Percentiles rank a stretch among this genome's conserved stretches.
Conservation (phyloP, 1,284 basidiomycete genomes). For the Pyrrhoderma lamaoense region DNA sequence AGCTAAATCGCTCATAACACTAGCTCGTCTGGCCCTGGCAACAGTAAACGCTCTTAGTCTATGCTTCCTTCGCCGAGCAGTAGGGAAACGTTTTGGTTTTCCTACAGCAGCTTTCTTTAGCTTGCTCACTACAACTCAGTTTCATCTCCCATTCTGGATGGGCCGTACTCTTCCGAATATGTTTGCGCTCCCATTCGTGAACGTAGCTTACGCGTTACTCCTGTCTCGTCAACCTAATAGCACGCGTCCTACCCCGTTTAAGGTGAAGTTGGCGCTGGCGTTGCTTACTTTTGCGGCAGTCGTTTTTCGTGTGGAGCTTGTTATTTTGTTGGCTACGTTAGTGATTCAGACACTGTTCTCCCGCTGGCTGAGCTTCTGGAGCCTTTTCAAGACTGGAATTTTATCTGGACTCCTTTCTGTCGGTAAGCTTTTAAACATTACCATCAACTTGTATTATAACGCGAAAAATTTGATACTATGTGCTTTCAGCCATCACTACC, state of each 20-base stretch:
- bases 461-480: background rate
- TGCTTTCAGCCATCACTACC: slow-evolving; percentile 49
- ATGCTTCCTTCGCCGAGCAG: slow-evolving; percentile 54
- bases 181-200: slow-evolving; percentile 69
- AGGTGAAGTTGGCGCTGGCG: slow-evolving; percentile 34
- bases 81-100: slow-evolving; percentile 57
- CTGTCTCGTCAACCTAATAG: slow-evolving; percentile 41
- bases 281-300: slow-evolving; percentile 63
- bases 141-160: slow-evolving; percentile 92
- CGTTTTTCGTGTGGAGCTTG: slow-evolving; percentile 79
- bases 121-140: slow-evolving; percentile 72
- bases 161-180: slow-evolving; percentile 92
- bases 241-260: slow-evolving; percentile 30
- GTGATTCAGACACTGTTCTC: slow-evolving; percentile 48
- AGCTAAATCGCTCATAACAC: too few relatives aligned
- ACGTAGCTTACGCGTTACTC: slow-evolving; percentile 53
- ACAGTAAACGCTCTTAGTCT: slow-evolving; percentile 61
- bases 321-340: slow-evolving; percentile 58
- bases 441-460: too few relatives aligned
- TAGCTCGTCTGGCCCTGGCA: slow-evolving; percentile 75
- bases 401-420: slow-evolving; percentile 47
- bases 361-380: slow-evolving; percentile 36
- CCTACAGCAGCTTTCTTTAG: slow-evolving; percentile 54
- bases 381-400: slow-evolving; percentile 47
- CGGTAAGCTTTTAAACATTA: slow-evolving; percentile 43